phyloP scores from a whole-genome alignment of 768 basidiomycete genomes.

The Lactarius psammicola region DNA sequence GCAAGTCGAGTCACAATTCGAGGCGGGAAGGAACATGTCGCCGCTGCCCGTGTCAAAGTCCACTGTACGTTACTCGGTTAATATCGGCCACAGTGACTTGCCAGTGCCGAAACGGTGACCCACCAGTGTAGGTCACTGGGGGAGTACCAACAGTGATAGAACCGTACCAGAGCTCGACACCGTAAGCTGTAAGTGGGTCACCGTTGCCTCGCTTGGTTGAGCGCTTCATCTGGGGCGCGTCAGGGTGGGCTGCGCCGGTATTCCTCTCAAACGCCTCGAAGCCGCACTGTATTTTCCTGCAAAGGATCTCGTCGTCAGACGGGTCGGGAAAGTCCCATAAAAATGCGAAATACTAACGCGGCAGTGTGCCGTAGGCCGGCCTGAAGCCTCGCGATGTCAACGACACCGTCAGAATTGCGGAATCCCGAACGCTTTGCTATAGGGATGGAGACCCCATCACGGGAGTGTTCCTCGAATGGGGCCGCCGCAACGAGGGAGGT shows the following conservation, averaged over 20 bases:
- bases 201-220: conserved; percentile 10
- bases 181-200: conserved; percentile 14
- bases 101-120: neutral
- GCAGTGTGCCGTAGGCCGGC: neutral
- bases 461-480: neutral
- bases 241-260: conserved; percentile 22
- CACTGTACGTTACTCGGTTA: conserved; percentile 24
- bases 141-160: conserved; percentile 28
- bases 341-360: neutral
- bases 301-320: neutral
- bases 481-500: conserved; percentile 11
- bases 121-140: conserved; percentile 19
- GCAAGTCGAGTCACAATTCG: conserved; percentile 36
- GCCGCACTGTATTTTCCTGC: conserved; percentile 24
- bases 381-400: conserved; percentile 6
- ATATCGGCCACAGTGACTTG: neutral
- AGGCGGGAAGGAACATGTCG: conserved; percentile 39
- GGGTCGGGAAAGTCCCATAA: neutral
- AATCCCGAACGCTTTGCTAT: conserved; percentile 5
- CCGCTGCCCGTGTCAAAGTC: conserved; percentile 42
- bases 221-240: neutral
- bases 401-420: conserved; percentile 2
- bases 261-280: conserved; percentile 21
- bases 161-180: conserved; percentile 24
- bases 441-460: conserved; percentile 10